Base-by-base conservation (phyloP, 257 asterid genomes). In the Solanum neorickii region DNA sequence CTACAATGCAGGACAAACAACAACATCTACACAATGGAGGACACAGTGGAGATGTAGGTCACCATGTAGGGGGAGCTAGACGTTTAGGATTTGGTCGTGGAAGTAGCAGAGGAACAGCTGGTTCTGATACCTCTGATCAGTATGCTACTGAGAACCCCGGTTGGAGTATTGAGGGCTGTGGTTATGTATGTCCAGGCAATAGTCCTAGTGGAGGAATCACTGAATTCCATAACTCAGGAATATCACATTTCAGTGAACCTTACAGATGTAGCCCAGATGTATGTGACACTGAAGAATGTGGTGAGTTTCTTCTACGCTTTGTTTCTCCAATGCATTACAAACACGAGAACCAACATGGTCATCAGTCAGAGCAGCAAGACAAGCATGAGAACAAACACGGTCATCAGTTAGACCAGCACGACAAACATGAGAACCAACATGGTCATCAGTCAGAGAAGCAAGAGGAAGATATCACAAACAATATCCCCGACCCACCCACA, bases 251-350 rank as follows among this genome's bases (percentile, higher is more conserved):
- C 13, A 20, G 13, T 29, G 85, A 66, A 82, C 83, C 90, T 75
- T 88, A 41, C 80, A 74, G 39, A 18, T 88, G 90, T 69, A 25
- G 73, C 7, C 83, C 86, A 88, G 87, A 49, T 47, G 20, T 82
- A 31, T 80, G 68, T 29, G 68, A 80, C n/a, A 29, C 11, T 18
- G 44, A 47, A 47, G 44, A 29, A 29, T 80, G 68, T 80, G 13
- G 11, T 47, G 85, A 80, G 49, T 11, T 80, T 29, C 68, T 27
- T 16, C 42, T 80, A 47, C 68, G 12, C 85, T 80, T 80, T 80
- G 68, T 49, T 80, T 47, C 27, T 47, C 27, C 68, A 25, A 25
- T 1, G 84, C 84, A 44, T 25, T 13, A 46, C 42, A 46, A 42
- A 46, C 41, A 78, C 1, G 66, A 78, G 84, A 78, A 44, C 66